Base-by-base conservation (phyloP, 495 filamentous ascomycete genomes). In the Trichoderma erinaceum region DNA sequence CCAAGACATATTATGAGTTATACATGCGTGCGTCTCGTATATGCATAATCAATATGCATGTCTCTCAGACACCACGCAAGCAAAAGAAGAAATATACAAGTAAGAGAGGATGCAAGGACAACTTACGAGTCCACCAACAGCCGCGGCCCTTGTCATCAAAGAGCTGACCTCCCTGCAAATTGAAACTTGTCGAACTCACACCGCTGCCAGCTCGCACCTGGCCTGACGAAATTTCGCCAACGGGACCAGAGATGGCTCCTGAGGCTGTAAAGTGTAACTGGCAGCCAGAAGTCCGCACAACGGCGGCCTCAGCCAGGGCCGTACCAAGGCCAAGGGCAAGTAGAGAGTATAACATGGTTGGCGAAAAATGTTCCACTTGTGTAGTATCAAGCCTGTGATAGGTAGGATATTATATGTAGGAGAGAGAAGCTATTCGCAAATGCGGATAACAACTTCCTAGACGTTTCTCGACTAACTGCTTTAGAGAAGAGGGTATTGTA, bases 41-140 rank as follows among this genome's bases (percentile, higher is more conserved):
- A 61, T 61, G 56, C 56, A 29, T 61, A 21, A 29, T 1, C 29
- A 29, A 1, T 61, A 38, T 38, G 35, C 35, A 10, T 38, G 35
- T 38, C 35, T 61, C 56, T 32, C 27, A 16, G 35, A 32, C 25
- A 61, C n/a, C 3, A 27, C 27, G 50, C 21, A 25, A 25, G n/a
- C 18, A 23, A 21, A 27, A 4, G n/a, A 52, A 52, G 21, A 50
- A 67, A 71, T 58, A 23, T 23, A 35, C 58, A 41, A 64, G 3
- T 29, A 29, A 29, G 29, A 29, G 29, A 29, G 29, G 29, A 29
- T 29, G 29, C 29, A 66, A 25, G 23, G 23, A 6, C 67, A 29
- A 73, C 76, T 76, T 71, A 85, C 82, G 73, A 35, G 86, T 88
- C 38, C 88, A 69, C 69, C 88, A 83, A 67, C 86, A 89, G 48